Base-by-base conservation (phyloP, 495 filamentous ascomycete genomes). In the Trichoderma asperelloides region DNA sequence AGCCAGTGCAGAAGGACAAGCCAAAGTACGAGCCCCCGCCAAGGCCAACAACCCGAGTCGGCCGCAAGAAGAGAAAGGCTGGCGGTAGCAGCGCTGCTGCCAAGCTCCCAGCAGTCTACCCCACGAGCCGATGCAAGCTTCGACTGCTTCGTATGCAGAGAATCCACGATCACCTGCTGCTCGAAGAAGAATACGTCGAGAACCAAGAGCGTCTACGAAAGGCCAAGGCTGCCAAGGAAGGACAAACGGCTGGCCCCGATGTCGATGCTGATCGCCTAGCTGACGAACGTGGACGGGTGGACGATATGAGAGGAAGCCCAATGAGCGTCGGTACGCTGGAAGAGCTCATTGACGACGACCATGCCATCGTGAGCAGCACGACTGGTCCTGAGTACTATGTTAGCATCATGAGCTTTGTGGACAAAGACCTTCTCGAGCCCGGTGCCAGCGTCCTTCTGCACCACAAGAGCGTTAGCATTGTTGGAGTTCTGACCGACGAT, bases 341-440 rank as follows among this genome's bases (percentile, higher is more conserved):
- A 78, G 95, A 99, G 81, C 90, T 99, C 87, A 99, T 99, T 73
- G 95, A 99, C 77, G 95, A 99, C 79, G 95, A 99, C 79, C 95
- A 99, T 74, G 95, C 95, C 67, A 99, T 99, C 73, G 96, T 99
- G 51, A 96, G 92, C 12, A 96, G 92, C 75, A 94, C 96, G 4
- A 97, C 96, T 15, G 95, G 95, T 0, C 96, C 95, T 2, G 95
- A 99, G 77, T 99, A 97, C 82, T 99, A 99, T 76, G 95, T 99
- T 68, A 97, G 93, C 64, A 99, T 99, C 84, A 99, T 99, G 95
- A 97, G 94, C 49, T 99, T 99, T 72, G 95, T 99, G 47, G 95
- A 99, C 81, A 99, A 99, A 79, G 95, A 99, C 73, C 85, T 99
- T 13, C 86, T 99, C 18, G 95, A 99, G 77, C 95, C 95, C 6